Base-by-base conservation (phyloP, 148 eudicot genomes). In the Cornus florida region DNA sequence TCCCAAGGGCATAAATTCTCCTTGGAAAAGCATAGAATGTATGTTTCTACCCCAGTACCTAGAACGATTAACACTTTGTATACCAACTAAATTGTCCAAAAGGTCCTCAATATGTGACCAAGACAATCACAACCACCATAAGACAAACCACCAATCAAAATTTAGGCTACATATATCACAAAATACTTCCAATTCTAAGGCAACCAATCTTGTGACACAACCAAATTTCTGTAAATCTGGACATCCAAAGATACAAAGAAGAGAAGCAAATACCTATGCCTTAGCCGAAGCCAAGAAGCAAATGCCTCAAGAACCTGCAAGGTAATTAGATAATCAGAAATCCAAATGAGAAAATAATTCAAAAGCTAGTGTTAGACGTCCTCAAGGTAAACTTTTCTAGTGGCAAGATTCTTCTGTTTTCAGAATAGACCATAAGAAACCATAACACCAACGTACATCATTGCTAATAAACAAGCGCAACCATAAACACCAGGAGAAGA, bases 211-310 rank as follows among this genome's bases (percentile, higher is more conserved):
- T 62, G 22, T 20, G 19, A 62, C 7, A 60, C 17, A 19, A 62
- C 66, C 8, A 17, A 62, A n/a, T 5, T 17, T 4, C 4, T 1
- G 23, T 3, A 57, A 3, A 20, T 62, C 24, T 0, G 22, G 23
- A 62, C 19, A 32, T 24, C 17, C 8, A 9, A 33, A 38, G 56
- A 70, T 22, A 64, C 6, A 68, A 35, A 68, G 8, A 69, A 83
- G 39, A 72, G 33, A 80, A 71, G 23, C 32, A 73, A 88, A 73
- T 83, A 96, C 99, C 97, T 94, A 76, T 89, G 95, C 82, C 97
- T 90, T 80, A 96, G 84, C 59, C 98, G 97, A 83, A 96, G 92
- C 99, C 99, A 96, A 39, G 99, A 92, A 77, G 99, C 95, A 91
- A 96, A 96, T 80, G 98, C 98, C 91, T 94, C 98, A 10, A 96